Evolutionary conservation across 306 rosid genomes (phyloP).

Genomic region (Quercus berberidifolia): DNA sequence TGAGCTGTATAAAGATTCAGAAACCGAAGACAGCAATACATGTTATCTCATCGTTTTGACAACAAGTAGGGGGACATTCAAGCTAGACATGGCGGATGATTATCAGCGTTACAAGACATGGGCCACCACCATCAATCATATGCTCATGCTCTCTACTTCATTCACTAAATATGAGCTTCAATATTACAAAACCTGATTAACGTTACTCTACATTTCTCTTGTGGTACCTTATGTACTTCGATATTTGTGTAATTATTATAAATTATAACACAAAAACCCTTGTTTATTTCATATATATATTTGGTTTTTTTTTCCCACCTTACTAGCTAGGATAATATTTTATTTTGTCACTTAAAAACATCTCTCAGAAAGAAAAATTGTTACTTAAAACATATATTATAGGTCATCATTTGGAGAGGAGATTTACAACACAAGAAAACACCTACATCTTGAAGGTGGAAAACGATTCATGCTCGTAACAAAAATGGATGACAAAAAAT

Average conservation of each 20-base stretch:
- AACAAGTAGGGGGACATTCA: slow-evolving; percentile 73
- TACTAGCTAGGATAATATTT: not conserved
- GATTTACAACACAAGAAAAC: too few species aligned
- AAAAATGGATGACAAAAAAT: too few species aligned
- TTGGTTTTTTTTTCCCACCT: not conserved
- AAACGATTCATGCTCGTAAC: too few species aligned
- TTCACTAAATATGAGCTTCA: slow-evolving; percentile 50
- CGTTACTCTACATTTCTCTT: not conserved
- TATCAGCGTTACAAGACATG: slow-evolving; percentile 65
- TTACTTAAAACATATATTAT: too few species aligned
- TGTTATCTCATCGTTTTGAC: slow-evolving; percentile 71
- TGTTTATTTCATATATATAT: not conserved
- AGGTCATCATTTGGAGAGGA: too few species aligned
- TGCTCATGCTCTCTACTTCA: slow-evolving; percentile 69
- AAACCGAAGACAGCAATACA: slow-evolving; percentile 47
- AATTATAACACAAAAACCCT: not conserved
- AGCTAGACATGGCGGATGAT: slow-evolving; percentile 83
- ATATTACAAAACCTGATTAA: slow-evolving; percentile 20
- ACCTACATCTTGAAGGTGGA: too few species aligned
- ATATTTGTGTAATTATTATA: not conserved
- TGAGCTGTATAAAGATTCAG: slow-evolving; percentile 69
- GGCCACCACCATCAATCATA: slow-evolving; percentile 69
- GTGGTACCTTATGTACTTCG: not conserved
- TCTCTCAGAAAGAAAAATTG: too few species aligned
- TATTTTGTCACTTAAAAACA: too few species aligned